These are phyloP conservation scores for Pisolithus orientalis DNA, from an alignment of 768 basidiomycete species.

Conservation along the genomic window DNA sequence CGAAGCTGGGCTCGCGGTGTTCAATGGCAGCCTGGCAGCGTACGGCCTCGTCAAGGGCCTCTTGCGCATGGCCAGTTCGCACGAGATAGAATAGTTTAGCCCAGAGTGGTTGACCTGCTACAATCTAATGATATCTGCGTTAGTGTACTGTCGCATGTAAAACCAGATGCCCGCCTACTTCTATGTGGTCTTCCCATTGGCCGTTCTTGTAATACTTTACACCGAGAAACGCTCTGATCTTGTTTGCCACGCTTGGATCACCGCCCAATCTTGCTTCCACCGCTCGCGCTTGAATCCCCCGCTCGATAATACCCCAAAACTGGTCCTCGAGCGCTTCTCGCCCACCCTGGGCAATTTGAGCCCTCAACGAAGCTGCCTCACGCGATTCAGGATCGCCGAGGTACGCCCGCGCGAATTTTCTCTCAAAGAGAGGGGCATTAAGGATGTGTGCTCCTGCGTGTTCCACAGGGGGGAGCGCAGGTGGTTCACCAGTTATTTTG, in stretches of 20 bases:
- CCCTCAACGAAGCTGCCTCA: slow-evolving; percentile 58
- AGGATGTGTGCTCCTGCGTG: slow-evolving; percentile 80
- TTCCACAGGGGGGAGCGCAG: slow-evolving; percentile 66
- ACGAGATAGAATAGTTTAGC: slow-evolving; percentile 91
- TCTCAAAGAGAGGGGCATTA: slow-evolving; percentile 72
- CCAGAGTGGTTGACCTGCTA: slow-evolving; percentile 87
- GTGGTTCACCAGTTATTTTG: slow-evolving; percentile 74
- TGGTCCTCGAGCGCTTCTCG: slow-evolving; percentile 83
- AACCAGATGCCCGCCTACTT: slow-evolving; percentile 44
- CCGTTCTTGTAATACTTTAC: slow-evolving; percentile 78
- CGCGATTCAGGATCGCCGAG: slow-evolving; percentile 58
- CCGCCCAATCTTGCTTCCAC: slow-evolving; percentile 86
- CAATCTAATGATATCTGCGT: slow-evolving; percentile 43
- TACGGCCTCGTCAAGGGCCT: slow-evolving; percentile 73
- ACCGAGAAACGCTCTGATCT: slow-evolving; percentile 80
- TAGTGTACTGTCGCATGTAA: not conserved
- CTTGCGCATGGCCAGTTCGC: slow-evolving; percentile 74
- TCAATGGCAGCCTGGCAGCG: slow-evolving; percentile 66
- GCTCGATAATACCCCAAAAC: slow-evolving; percentile 78
- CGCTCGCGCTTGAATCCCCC: slow-evolving; percentile 74
- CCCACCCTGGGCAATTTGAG: slow-evolving; percentile 73
- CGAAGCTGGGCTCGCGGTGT: slow-evolving; percentile 76
- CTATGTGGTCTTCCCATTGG: slow-evolving; percentile 80
- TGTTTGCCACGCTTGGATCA: slow-evolving; percentile 85
- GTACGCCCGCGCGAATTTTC: slow-evolving; percentile 79